Base-by-base conservation (phyloP, 2,329 filamentous ascomycete genomes). In the Pseudohalonectria lignicola region DNA sequence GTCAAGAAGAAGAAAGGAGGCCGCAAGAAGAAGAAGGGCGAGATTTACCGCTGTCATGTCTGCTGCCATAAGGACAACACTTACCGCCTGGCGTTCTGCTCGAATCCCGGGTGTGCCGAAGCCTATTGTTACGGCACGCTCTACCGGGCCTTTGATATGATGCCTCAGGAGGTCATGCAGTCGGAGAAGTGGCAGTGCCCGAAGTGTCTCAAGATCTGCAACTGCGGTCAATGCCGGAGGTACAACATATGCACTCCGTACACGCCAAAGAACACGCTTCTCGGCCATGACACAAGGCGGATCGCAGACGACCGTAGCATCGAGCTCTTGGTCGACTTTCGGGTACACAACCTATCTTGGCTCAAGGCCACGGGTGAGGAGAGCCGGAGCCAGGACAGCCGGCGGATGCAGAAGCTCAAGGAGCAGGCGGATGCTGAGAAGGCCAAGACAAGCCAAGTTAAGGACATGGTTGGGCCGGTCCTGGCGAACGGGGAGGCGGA, bases 41-140 rank as follows among this genome's bases (percentile, higher is more conserved):
- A 76, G 12, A 54, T 69, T 3, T 62, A 70, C 43, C 63, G 63
- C 43, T 96, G 92, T 50, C 92, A 96, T 54, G 81, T 93, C 8
- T 95, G 90, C 58, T 76, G 75, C 41, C 76, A 85, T 52, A 74
- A 79, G 31, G 86, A 95, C 50, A 80, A 83, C 37, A 77, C 70
- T 16, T 95, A 93, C 75, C 88, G 86, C 51, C 76, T 94, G 44
- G 86, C 86, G 3, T 74, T 77, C 37, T 98, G 92, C 58, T 79
- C 77, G 0, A 79, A 66, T 28, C 61, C 63, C 3, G 74, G 71
- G 8, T 96, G 92, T 51, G 67, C 71, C 11, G 69, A 83, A 39
- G 76, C 75, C 1, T 98, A 93, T 54, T 96, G 92, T 56, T 98
- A 93, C 53, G 90, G 90, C n/a, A 82, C 82, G 13, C 68, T 98